Evolutionary conservation across 345 rosid species (phyloP), one percentile per base, ranked within the genome.

Genomic region (Gossypium herbaceum): DNA sequence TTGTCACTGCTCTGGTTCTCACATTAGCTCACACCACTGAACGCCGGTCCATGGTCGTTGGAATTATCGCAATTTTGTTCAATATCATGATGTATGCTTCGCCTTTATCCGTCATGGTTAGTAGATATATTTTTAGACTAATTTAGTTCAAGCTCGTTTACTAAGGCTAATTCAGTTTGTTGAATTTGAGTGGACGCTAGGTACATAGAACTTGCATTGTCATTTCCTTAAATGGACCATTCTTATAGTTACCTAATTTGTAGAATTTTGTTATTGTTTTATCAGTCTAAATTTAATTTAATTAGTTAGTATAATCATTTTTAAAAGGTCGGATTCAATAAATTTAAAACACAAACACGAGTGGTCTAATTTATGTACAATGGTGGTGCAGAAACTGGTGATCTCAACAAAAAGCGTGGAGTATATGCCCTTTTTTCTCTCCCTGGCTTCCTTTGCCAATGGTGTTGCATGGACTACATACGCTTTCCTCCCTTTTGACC

Each of bases 71-170:
- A 80, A 85, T 89, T 71, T 44, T 83, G 58, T 89, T 89, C 76
- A 89, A 86, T 68, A 68, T 88, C 81, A 75, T 85, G 88, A 94
- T 94, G 97, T 94, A 94, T 47, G 98, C 97, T 73, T 64, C 98
- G 6, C 98, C 98, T 0, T 75, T 94, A 22, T 84, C 94, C 1
- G 81, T 94, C 79, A 89, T 92, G 97, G 98, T 92, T n/a, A 73
- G 88, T 81, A 51, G 16, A 34, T 34, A 34, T 34, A 5, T 34
- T 34, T 34, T 5, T 34, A 34, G 41, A 34, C 41, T 34, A 34
- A 34, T 34, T 34, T 34, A 34, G 41, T 1, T 34, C 41, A 34
- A 34, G 41, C 41, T 34, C 41, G 41, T 34, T 34, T 34, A 34
- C 41, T 5, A 34, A 34, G 41, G 41, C 54, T 50, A 50, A 50